Conservation (phyloP, 148 eudicot genomes). For the Selenicereus undatus region DNA sequence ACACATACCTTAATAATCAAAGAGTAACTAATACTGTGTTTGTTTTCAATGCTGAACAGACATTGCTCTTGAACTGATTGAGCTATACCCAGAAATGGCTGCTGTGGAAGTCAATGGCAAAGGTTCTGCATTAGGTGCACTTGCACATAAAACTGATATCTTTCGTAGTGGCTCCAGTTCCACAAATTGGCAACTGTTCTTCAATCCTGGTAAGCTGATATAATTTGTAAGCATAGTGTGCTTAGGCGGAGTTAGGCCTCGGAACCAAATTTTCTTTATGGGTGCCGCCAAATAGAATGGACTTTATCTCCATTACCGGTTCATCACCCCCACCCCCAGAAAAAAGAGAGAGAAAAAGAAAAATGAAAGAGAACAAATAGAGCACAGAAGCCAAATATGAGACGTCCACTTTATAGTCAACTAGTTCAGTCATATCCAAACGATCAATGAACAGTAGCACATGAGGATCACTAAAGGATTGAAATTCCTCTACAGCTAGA, state of each 20-base stretch:
- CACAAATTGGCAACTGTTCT: neutral
- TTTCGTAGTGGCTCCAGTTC: conserved; percentile 23
- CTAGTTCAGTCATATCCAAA: too few species aligned
- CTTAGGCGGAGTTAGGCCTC: neutral
- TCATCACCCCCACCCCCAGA: too few species aligned
- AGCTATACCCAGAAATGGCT: conserved; percentile 25
- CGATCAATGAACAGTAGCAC: too few species aligned
- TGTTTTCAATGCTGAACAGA: neutral
- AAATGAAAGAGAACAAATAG: too few species aligned
- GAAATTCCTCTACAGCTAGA: too few species aligned
- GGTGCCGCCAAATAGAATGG: too few species aligned
- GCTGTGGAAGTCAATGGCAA: conserved; percentile 22
- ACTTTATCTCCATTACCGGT: too few species aligned
- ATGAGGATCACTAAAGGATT: too few species aligned
- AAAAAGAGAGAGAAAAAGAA: too few species aligned
- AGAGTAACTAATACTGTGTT: neutral
- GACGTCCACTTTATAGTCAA: too few species aligned
- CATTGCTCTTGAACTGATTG: conserved; percentile 22
- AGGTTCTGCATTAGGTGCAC: conserved; percentile 25
- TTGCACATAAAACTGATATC: conserved; percentile 18
- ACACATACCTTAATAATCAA: neutral
- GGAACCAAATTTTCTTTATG: neutral
- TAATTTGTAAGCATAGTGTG: neutral
- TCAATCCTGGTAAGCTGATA: conserved; percentile 12
- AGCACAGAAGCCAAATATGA: too few species aligned